A percentile compares a stretch with the other conserved stretches of the same genome.
Evolutionary conservation across 306 rosid genomes (phyloP).

Genomic region (Chamaecrista fasciculata): DNA sequence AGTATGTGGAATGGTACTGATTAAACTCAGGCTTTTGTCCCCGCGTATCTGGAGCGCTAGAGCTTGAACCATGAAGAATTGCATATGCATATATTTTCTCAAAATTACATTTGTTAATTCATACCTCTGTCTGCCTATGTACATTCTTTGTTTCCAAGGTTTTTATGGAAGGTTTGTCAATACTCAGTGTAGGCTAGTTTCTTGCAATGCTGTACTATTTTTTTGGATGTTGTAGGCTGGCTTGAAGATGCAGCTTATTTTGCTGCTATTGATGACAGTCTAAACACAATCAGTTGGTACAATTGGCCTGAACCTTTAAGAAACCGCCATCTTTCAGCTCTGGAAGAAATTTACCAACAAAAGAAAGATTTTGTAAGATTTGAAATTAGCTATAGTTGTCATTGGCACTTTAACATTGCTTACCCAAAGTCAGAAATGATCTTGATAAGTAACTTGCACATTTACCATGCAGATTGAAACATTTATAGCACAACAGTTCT

Average conservation of each 20-base stretch:
- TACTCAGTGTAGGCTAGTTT: constrained; percentile 17
- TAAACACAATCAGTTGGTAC: constrained; percentile 74
- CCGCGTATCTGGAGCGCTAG: constrained; percentile 1
- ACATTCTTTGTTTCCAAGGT: constrained; percentile 12
- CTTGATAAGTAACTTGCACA: constrained; percentile 29
- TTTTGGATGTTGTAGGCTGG: constrained; percentile 67
- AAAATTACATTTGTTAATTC: not conserved
- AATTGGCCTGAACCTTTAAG: constrained; percentile 91
- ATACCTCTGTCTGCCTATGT: constrained; percentile 14
- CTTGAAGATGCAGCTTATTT: constrained; percentile 97
- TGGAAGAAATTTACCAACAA: constrained; percentile 63
- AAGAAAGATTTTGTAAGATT: constrained; percentile 79
- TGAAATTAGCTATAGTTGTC: constrained; percentile 29
- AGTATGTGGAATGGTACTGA: too few species aligned
- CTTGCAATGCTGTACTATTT: constrained; percentile 31
- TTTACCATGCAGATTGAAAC: constrained; percentile 64
- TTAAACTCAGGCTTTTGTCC: too few species aligned
- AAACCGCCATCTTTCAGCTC: constrained; percentile 82
- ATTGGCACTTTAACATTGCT: constrained; percentile 17
- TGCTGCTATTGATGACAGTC: constrained; percentile 83
- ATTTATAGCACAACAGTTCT: constrained; percentile 85
- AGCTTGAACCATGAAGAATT: constrained; percentile 13
- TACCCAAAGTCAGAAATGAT: constrained; percentile 30
- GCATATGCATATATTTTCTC: constrained; percentile 8
- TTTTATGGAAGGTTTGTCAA: constrained; percentile 6